A percentile compares a stretch with the other conserved stretches of the same genome.
Evolutionary conservation across 768 basidiomycete species (phyloP).

Genomic region (Sporobolomyces pararoseus): DNA sequence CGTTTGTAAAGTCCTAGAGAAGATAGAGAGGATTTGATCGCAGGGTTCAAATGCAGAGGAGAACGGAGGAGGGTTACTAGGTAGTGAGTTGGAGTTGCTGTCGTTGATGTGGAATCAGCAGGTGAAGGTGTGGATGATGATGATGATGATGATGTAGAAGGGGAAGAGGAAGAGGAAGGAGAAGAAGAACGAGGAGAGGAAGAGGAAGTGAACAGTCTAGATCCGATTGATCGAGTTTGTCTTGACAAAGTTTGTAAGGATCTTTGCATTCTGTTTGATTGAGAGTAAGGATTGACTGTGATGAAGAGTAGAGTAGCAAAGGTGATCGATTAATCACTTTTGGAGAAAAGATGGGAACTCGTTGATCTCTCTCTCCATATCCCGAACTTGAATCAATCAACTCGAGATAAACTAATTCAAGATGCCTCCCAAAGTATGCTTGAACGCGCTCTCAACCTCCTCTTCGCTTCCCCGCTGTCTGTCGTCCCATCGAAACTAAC

Average conservation of each 20-base stretch:
- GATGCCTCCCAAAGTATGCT: slow-evolving; percentile 40
- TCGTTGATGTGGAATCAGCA: not conserved
- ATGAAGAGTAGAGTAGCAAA: not conserved
- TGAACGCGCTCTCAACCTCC: not conserved
- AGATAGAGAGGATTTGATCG: not conserved
- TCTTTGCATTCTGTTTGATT: not conserved
- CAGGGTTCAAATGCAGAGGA: slow-evolving; percentile 26
- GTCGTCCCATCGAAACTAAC: not conserved
- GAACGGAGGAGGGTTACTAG: slow-evolving; percentile 41
- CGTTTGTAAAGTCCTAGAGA: slow-evolving; percentile 39
- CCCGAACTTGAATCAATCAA: not conserved
- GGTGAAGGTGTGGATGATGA: too few relatives aligned
- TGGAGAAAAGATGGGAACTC: not conserved
- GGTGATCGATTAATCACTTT: not conserved
- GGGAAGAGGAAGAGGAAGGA: not conserved
- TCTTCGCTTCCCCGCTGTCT: too few relatives aligned
- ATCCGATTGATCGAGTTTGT: not conserved
- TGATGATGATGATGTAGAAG: not conserved
- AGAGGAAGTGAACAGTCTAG: not conserved
- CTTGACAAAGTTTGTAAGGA: not conserved
- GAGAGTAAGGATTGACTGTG: not conserved
- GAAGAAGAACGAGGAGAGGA: not conserved
- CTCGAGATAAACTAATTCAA: not conserved
- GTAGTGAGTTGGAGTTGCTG: slow-evolving; percentile 28
- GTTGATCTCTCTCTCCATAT: not conserved